phyloP scores from a whole-genome alignment of 1,284 basidiomycete genomes.

The Microbotryum lychnidis-dioicae region DNA sequence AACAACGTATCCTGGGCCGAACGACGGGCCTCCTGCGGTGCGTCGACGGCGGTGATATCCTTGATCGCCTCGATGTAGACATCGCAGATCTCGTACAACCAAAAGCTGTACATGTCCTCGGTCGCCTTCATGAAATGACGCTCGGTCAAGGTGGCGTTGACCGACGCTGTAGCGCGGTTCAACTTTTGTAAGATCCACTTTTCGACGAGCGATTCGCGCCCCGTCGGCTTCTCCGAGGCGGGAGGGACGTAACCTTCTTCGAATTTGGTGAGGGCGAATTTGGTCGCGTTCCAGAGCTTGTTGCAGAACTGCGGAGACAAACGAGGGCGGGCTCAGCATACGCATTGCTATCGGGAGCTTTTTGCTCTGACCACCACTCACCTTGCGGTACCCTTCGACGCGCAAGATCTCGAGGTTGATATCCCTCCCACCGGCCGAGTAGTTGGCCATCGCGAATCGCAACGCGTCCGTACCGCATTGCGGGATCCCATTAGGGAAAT shows the following conservation, averaged over 20 bases:
- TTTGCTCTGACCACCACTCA: constrained; percentile 5
- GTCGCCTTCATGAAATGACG: constrained; percentile 93
- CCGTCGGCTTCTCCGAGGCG: constrained; percentile 65
- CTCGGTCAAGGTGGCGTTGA: constrained; percentile 66
- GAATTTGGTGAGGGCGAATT: constrained; percentile 93
- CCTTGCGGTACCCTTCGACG: constrained; percentile 96
- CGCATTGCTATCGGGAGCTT: no score
- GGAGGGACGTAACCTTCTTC: constrained; percentile 72
- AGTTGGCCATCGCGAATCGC: constrained; percentile 89
- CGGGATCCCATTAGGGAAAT: constrained; percentile 98
- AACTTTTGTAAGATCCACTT: constrained; percentile 94
- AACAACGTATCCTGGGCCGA: constrained; percentile 96
- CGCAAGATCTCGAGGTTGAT: constrained; percentile 93
- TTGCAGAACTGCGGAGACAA: constrained; percentile 70
- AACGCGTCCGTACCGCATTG: constrained; percentile 97
- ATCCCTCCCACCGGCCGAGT: constrained; percentile 78
- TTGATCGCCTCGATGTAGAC: constrained; percentile 99
- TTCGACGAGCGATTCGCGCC: constrained; percentile 84
- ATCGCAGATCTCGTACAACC: constrained; percentile 97
- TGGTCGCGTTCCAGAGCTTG: constrained; percentile 99
- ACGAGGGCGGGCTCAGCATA: no score
- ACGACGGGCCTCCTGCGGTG: constrained; percentile 50
- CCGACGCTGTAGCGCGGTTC: constrained; percentile 65
- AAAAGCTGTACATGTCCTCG: constrained; percentile 80
- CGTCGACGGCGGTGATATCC: constrained; percentile 78